Conservation (phyloP, 371 early-diverging fungal genomes). For the Dichotomocladium elegans region DNA sequence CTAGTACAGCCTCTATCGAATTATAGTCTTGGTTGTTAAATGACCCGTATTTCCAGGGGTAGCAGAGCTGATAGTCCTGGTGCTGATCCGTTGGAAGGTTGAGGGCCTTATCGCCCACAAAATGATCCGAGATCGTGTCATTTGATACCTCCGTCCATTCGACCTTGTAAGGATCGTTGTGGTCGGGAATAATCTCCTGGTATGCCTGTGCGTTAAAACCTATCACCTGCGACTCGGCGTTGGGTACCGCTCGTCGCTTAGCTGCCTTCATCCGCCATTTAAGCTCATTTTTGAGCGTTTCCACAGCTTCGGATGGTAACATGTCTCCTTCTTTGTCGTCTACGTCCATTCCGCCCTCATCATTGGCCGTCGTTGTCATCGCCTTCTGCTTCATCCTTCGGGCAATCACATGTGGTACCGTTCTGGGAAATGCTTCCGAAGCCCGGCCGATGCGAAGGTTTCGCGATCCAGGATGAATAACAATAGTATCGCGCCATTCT, state of each 20-base stretch:
- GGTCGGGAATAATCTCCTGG: conserved; percentile 75
- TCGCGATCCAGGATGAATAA: conserved; percentile 87
- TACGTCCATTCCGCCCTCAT: conserved; percentile 11
- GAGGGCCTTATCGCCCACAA: conserved; percentile 61
- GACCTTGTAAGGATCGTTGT: conserved; percentile 86
- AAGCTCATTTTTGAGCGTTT: conserved; percentile 57
- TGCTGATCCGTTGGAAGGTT: conserved; percentile 34
- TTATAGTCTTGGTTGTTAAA: conserved; percentile 74
- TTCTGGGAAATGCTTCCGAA: conserved; percentile 76
- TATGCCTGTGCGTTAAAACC: conserved; percentile 66
- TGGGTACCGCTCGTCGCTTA: conserved; percentile 73
- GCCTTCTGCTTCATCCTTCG: conserved; percentile 34
- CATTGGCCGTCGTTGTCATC: not conserved
- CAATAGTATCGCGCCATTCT: conserved; percentile 61
- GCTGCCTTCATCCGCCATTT: conserved; percentile 75
- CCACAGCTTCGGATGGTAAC: conserved; percentile 20
- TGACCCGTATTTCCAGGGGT: conserved; percentile 72
- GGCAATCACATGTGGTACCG: conserved; percentile 80
- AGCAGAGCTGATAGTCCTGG: conserved; percentile 41
- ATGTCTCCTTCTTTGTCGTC: conserved; percentile 9
- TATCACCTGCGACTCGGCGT: conserved; percentile 67
- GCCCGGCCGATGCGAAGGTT: conserved; percentile 76
- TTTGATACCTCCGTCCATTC: conserved; percentile 70
- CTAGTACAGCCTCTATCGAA: conserved; percentile 58
- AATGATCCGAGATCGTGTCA: conserved; percentile 31